These are phyloP conservation scores for Eutrema yunnanense DNA, from an alignment of 345 rosid genomes.

Conservation along the genomic window DNA sequence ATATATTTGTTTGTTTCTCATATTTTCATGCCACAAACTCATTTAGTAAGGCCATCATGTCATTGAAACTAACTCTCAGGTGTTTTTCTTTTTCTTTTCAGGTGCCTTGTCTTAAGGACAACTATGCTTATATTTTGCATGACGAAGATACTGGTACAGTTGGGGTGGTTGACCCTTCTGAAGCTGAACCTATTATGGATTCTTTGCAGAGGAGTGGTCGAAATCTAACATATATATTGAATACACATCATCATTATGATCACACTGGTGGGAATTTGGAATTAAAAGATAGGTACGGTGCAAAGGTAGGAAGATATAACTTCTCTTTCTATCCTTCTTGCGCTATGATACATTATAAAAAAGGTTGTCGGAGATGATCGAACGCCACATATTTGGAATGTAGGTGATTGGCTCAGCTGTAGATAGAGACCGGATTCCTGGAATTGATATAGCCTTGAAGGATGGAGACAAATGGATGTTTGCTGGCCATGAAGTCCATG, in stretches of 20 bases:
- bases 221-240: constrained; percentile 80
- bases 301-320: constrained; percentile 61
- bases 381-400: constrained; percentile 6
- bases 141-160: constrained; percentile 95
- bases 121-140: constrained; percentile 86
- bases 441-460: constrained; percentile 80
- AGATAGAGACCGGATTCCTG: constrained; percentile 85
- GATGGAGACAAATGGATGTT: constrained; percentile 99
- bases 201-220: constrained; percentile 62
- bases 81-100: constrained; percentile 16
- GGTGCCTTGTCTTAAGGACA: constrained; percentile 94
- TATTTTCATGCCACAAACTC: background rate
- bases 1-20: background rate
- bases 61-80: background rate
- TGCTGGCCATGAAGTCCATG: constrained; percentile 88
- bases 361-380: background rate
- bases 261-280: constrained; percentile 94
- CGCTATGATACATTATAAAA: background rate
- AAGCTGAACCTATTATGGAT: constrained; percentile 73
- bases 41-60: background rate
- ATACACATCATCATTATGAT: constrained; percentile 93
- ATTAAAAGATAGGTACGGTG: constrained; percentile 93
- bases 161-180: constrained; percentile 97
- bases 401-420: constrained; percentile 87
- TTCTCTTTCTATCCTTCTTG: background rate